Base-by-base conservation (phyloP, 164 flowering plant species). In the Nymphaea thermarum region DNA sequence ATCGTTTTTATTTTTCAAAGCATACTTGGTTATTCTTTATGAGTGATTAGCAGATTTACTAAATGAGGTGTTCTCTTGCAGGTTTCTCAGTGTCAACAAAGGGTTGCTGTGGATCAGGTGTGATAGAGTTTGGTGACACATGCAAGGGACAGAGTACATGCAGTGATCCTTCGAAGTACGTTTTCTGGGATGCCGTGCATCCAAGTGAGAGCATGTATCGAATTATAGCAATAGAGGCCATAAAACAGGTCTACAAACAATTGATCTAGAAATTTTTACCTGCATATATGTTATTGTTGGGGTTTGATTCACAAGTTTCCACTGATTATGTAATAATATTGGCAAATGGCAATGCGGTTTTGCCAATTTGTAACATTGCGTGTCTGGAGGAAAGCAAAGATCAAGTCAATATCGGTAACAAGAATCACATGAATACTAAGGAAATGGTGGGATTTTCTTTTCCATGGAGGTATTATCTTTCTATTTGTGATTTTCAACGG, bases 51-150 rank as follows among this genome's bases (percentile, higher is more conserved):
- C 36, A 25, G 36, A 25, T 25, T 25, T 25, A 25, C 36, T 25
- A 25, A 25, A 25, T 25, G 36, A 25, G 36, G 36, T 10, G 12
- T 51, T 51, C 14, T 2, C 14, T 53, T 65, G 57, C 71, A 86
- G 89, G 93, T 62, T 79, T 90, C 4, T 42, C 53, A 42, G 96
- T 71, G 69, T 76, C 86, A 0, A 42, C 80, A 15, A 84, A 77
- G 64, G 93, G 96, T 44, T 90, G 96, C 47, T 87, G 93, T 57
- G 96, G 91, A 44, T 47, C 91, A 11, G 96, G 96, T 15, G 71
- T 67, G 3, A 36, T 71, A 4, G 90, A 87, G 47, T 81, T 60
- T 66, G 87, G 85, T 0, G 75, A 72, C 2, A 69, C 85, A 5
- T 84, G 90, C 67, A 77, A 42, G 67, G 83, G 80, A 1, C 1